Evolutionary conservation across 495 filamentous ascomycete genomes (phyloP).

Genomic region (Amniculicola lignicola): DNA sequence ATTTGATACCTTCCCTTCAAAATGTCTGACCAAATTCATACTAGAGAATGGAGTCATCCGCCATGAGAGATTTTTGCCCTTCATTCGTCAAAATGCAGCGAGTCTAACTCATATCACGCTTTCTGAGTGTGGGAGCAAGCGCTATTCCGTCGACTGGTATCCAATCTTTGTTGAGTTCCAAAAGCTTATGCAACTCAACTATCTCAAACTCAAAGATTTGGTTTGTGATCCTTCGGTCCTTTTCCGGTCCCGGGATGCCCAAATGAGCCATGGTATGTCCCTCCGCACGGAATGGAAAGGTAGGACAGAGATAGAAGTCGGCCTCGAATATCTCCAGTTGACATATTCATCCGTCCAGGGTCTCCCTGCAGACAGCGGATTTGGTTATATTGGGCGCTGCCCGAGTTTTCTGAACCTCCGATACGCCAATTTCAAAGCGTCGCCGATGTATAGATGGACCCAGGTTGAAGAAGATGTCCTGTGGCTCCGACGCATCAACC

Average conservation of each 20-base stretch:
- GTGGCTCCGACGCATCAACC: no score
- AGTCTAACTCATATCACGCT: no score
- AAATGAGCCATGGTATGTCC: no score
- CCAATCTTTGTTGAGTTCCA: no score
- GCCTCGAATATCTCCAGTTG: not conserved
- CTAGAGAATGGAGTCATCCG: no score
- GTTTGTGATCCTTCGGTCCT: not conserved
- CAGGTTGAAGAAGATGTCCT: not conserved
- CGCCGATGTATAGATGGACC: not conserved
- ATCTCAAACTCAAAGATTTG: not conserved
- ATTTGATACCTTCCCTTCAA: no score
- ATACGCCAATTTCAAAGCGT: not conserved
- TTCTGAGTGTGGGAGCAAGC: no score
- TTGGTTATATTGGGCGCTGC: no score
- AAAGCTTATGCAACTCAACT: not conserved
- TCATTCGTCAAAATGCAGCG: no score
- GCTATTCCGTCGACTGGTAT: no score
- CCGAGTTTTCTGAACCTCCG: not conserved
- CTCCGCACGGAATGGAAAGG: not conserved
- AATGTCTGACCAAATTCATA: no score
- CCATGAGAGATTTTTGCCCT: no score
- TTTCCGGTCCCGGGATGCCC: not conserved
- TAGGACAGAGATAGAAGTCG: not conserved
- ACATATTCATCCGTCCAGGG: not conserved
- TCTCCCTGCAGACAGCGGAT: not conserved